Evolutionary conservation across 2,329 filamentous ascomycete genomes (phyloP).

Genomic region (Alternaria sp.): DNA sequence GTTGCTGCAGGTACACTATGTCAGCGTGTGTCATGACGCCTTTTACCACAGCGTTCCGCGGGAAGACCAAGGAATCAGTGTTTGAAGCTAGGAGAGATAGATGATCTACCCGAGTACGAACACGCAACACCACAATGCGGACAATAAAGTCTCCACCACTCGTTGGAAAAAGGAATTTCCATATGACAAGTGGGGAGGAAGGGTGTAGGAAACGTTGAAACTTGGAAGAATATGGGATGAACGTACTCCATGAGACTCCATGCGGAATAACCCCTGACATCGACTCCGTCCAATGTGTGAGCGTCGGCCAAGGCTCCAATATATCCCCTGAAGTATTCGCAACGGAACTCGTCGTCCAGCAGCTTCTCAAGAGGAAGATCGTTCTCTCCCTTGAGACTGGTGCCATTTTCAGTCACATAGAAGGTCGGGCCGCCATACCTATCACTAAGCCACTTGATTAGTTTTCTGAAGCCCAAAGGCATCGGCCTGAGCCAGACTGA

Average conservation of each 20-base stretch:
- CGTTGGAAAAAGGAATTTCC: neutral
- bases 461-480: slow-evolving; percentile 77
- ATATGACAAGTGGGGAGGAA: neutral
- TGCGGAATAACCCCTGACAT: slow-evolving; percentile 82
- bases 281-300: slow-evolving; percentile 74
- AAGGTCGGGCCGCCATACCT: slow-evolving; percentile 80
- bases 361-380: slow-evolving; percentile 75
- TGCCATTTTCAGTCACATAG: slow-evolving; percentile 90
- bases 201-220: slow-evolving; percentile 4
- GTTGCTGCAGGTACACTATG: slow-evolving; percentile 62
- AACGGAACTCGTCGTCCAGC: slow-evolving; percentile 82
- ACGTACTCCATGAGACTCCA: slow-evolving; percentile 86
- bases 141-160: slow-evolving; percentile 2
- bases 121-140: slow-evolving; percentile 5
- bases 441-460: slow-evolving; percentile 67
- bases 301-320: slow-evolving; percentile 80
- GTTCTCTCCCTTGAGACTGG: slow-evolving; percentile 83
- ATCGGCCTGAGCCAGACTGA: slow-evolving; percentile 82
- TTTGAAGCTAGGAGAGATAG: slow-evolving; percentile 22
- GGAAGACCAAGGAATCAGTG: slow-evolving; percentile 8
- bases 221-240: slow-evolving; percentile 21
- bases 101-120: slow-evolving; percentile 4
- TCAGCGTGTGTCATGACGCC: slow-evolving; percentile 7
- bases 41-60: neutral
- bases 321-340: slow-evolving; percentile 80